Evolutionary conservation across 495 filamentous ascomycete species (phyloP).

Genomic region (Hamigera avellanea): DNA sequence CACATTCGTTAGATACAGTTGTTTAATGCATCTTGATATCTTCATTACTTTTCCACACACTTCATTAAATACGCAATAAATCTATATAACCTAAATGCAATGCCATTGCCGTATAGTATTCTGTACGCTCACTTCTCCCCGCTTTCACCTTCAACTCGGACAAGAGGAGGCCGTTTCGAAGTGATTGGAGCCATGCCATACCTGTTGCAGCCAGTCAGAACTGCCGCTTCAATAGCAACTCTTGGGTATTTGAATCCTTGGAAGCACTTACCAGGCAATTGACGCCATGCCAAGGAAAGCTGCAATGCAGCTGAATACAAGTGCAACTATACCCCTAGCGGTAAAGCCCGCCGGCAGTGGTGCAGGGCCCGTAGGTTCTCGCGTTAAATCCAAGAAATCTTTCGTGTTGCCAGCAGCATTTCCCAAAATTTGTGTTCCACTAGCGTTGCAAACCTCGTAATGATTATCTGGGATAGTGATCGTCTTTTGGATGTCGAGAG

Average conservation of each 20-base stretch:
- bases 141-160: no score
- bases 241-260: constrained; percentile 12
- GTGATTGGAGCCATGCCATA: background rate
- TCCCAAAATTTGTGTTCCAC: constrained; percentile 32
- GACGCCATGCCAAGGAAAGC: constrained; percentile 62
- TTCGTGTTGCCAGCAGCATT: constrained; percentile 60
- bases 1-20: no score
- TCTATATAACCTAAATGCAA: no score
- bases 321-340: constrained; percentile 54
- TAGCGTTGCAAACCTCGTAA: constrained; percentile 44
- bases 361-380: constrained; percentile 42
- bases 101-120: no score
- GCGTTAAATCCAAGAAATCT: constrained; percentile 52
- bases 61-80: no score
- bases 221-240: background rate
- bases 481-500: constrained; percentile 47
- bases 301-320: constrained; percentile 58
- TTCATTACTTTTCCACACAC: no score
- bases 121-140: no score
- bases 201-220: background rate
- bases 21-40: no score
- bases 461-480: constrained; percentile 54
- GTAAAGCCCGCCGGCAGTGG: constrained; percentile 64
- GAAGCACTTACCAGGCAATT: constrained; percentile 44
- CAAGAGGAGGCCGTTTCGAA: no score